Evolutionary conservation across 805 yeast species (phyloP).

Genomic region (Wickerhamiella spandovensis): DNA sequence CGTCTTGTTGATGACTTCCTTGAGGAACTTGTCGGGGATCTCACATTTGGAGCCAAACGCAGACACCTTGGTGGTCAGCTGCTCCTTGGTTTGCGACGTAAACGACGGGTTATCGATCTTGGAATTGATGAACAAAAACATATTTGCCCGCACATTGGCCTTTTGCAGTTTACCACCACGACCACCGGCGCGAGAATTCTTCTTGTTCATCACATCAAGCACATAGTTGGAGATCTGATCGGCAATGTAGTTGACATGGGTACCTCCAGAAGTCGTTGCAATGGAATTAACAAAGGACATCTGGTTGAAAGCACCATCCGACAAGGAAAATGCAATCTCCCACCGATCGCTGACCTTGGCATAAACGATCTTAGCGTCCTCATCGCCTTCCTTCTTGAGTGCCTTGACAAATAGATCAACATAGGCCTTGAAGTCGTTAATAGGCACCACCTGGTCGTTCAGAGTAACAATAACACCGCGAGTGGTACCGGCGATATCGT

Average conservation of each 20-base stretch:
- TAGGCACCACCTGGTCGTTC: conserved; percentile 57
- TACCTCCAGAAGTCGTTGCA: conserved; percentile 95
- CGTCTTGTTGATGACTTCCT: conserved; percentile 50
- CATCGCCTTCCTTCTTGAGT: conserved; percentile 27
- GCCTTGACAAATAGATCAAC: conserved; percentile 84
- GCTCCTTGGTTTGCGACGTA: conserved; percentile 95
- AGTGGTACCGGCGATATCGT: conserved; percentile 89
- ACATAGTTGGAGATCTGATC: conserved; percentile 75
- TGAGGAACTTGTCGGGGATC: conserved; percentile 66
- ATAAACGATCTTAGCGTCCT: conserved; percentile 45
- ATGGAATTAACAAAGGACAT: conserved; percentile 95
- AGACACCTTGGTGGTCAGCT: conserved; percentile 72
- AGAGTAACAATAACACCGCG: conserved; percentile 65
- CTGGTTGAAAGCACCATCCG: conserved; percentile 83
- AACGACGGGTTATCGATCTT: conserved; percentile 93
- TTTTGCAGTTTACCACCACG: conserved; percentile 64
- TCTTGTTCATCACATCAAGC: conserved; percentile 58
- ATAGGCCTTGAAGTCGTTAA: conserved; percentile 70
- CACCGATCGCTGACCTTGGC: conserved; percentile 76
- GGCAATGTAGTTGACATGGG: conserved; percentile 77
- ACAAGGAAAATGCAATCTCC: conserved; percentile 92
- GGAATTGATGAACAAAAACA: conserved; percentile 85
- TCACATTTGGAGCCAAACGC: conserved; percentile 81
- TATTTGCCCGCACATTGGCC: conserved; percentile 75
- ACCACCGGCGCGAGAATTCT: conserved; percentile 34